phyloP scores from a whole-genome alignment of 805 yeast species.

The Candida orba region DNA sequence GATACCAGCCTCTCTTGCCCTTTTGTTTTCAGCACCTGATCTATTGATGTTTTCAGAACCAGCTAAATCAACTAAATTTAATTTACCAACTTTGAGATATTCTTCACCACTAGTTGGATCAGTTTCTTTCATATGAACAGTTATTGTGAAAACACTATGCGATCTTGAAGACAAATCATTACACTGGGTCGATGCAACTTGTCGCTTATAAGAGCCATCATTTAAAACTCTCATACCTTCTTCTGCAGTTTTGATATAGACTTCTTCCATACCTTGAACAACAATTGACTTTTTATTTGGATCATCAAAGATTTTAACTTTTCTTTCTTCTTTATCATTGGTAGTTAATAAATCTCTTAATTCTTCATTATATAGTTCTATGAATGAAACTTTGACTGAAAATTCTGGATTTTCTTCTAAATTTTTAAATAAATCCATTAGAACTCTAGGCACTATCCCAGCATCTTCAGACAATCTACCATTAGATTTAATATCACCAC shows the following conservation, averaged over 20 bases:
- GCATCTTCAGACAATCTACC: slow-evolving; percentile 37
- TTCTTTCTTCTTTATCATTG: slow-evolving; percentile 35
- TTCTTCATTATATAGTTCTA: slow-evolving; percentile 81
- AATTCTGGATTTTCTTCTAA: slow-evolving; percentile 42
- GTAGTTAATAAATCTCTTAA: slow-evolving; percentile 51
- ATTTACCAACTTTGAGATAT: slow-evolving; percentile 49
- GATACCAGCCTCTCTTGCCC: slow-evolving; percentile 89
- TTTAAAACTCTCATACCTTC: slow-evolving; percentile 46
- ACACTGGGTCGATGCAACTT: slow-evolving; percentile 72
- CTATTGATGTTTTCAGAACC: slow-evolving; percentile 83
- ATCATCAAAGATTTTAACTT: slow-evolving; percentile 46
- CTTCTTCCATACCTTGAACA: slow-evolving; percentile 53
- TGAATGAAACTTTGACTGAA: slow-evolving; percentile 63
- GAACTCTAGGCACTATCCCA: slow-evolving; percentile 57
- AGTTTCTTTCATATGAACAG: slow-evolving; percentile 44
- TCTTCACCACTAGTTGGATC: slow-evolving; percentile 43
- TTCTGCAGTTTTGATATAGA: slow-evolving; percentile 39
- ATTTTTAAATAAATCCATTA: slow-evolving; percentile 46
- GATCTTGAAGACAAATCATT: slow-evolving; percentile 75
- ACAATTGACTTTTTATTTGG: slow-evolving; percentile 35
- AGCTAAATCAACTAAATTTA: slow-evolving; percentile 88
- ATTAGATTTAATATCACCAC: slow-evolving; percentile 53
- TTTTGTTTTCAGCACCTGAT: slow-evolving; percentile 75
- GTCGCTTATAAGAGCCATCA: slow-evolving; percentile 55
- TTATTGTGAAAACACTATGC: slow-evolving; percentile 73